These are phyloP conservation scores for Sutorius eximius DNA, from an alignment of 1,284 basidiomycete species.

Conservation along the genomic window DNA sequence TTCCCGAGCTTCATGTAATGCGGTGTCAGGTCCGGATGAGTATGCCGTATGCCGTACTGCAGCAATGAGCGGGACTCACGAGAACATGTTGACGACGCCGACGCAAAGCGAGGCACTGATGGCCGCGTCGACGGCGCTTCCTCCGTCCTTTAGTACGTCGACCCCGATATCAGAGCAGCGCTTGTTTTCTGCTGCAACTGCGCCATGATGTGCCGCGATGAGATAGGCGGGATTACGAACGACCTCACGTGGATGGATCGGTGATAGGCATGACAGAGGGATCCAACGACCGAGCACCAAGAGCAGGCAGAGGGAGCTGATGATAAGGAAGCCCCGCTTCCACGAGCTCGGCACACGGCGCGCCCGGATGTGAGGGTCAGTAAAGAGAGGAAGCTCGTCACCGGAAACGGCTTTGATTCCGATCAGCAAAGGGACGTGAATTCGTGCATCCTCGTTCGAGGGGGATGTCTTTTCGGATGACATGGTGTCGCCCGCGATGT, in stretches of 20 bases:
- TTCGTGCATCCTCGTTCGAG: neutral
- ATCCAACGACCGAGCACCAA: conserved; percentile 9
- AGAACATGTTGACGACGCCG: conserved; percentile 89
- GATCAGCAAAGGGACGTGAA: neutral
- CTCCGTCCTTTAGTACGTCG: conserved; percentile 73
- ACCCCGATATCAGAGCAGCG: conserved; percentile 85
- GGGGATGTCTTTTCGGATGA: neutral
- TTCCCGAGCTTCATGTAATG: conserved; percentile 59
- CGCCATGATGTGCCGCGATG: conserved; percentile 71
- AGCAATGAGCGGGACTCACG: conserved; percentile 44
- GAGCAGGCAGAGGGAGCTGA: conserved; percentile 20
- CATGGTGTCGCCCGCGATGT: conserved; percentile 4
- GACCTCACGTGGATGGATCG: conserved; percentile 9
- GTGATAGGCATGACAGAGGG: neutral
- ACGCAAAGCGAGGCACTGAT: conserved; percentile 81
- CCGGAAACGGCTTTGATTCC: conserved; percentile 2
- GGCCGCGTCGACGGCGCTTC: conserved; percentile 89
- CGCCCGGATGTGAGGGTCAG: neutral
- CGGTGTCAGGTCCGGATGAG: neutral
- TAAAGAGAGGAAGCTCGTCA: conserved; percentile 27
- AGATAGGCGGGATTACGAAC: conserved; percentile 71
- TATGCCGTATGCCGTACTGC: neutral
- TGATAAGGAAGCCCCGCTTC: conserved; percentile 14
- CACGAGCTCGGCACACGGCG: conserved; percentile 3
- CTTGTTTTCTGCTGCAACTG: conserved; percentile 85